Percentiles rank a stretch among this genome's conserved stretches.
phyloP scores from a whole-genome alignment of 106 monocot genomes.

The Dendrobium officinale region DNA sequence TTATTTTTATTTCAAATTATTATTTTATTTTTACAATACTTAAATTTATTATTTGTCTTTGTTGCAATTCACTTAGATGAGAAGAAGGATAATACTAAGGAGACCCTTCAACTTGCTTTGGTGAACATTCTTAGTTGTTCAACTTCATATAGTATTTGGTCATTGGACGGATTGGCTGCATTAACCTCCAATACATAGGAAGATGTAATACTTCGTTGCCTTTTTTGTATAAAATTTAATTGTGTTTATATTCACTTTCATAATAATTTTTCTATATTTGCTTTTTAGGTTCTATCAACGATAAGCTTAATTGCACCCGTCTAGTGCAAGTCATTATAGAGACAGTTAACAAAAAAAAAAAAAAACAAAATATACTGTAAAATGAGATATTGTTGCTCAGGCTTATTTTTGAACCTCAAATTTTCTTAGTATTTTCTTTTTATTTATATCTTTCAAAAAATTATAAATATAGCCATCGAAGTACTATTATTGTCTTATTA shows the following conservation, averaged over 20 bases:
- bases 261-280: too few species aligned
- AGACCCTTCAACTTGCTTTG: constrained; percentile 54
- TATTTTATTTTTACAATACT: constrained; percentile 43
- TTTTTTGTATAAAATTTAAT: too few species aligned
- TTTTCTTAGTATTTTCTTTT: too few species aligned
- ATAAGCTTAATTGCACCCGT: constrained; percentile 16
- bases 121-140: constrained; percentile 25
- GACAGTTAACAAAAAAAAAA: constrained; percentile 16
- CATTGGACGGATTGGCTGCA: constrained; percentile 57
- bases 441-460: too few species aligned
- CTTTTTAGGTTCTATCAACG: not conserved
- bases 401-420: not conserved
- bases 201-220: constrained; percentile 23
- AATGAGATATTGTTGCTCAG: not conserved
- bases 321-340: constrained; percentile 22
- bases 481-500: too few species aligned
- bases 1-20: not conserved
- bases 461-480: too few species aligned
- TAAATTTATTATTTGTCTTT: constrained; percentile 88
- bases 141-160: constrained; percentile 38
- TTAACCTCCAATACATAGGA: constrained; percentile 70
- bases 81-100: constrained; percentile 58
- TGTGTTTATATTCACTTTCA: too few species aligned
- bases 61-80: constrained; percentile 79
- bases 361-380: not conserved